phyloP scores from a whole-genome alignment of 768 basidiomycete species.

The Boletellus ananiceps region DNA sequence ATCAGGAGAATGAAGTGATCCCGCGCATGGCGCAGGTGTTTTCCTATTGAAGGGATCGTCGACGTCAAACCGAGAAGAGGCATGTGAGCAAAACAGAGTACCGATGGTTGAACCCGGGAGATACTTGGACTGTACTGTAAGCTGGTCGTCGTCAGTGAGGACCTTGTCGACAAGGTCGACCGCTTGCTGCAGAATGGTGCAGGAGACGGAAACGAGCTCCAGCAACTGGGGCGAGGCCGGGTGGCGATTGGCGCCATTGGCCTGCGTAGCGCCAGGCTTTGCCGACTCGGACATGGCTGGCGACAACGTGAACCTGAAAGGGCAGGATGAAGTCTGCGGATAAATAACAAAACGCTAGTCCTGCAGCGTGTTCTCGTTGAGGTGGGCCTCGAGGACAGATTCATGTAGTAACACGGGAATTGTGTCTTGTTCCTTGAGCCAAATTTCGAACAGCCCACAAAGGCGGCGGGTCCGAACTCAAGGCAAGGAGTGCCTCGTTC shows the following conservation, averaged over 20 bases:
- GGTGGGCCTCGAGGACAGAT: slow-evolving; percentile 24
- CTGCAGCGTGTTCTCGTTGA: slow-evolving; percentile 11
- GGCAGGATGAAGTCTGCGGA: neutral
- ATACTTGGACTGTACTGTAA: slow-evolving; percentile 62
- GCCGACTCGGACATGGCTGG: slow-evolving; percentile 22
- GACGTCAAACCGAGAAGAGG: neutral
- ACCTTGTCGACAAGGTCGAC: slow-evolving; percentile 65
- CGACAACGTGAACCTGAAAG: slow-evolving; percentile 3
- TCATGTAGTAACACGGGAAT: slow-evolving; percentile 12
- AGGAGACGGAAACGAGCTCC: slow-evolving; percentile 63
- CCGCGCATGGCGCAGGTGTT: slow-evolving; percentile 80
- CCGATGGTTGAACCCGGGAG: slow-evolving; percentile 89
- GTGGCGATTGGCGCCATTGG: slow-evolving; percentile 2
- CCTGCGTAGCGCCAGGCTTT: slow-evolving; percentile 9
- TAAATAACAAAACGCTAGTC: neutral
- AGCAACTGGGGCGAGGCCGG: slow-evolving; percentile 33
- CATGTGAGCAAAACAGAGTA: slow-evolving; percentile 26
- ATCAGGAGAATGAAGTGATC: slow-evolving; percentile 75
- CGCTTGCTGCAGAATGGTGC: slow-evolving; percentile 65
- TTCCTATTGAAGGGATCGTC: slow-evolving; percentile 45
- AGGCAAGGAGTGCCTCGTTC: slow-evolving; percentile 54
- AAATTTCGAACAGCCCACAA: slow-evolving; percentile 73
- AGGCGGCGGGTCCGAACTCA: slow-evolving; percentile 67
- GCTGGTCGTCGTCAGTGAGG: slow-evolving; percentile 64
- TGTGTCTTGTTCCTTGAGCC: slow-evolving; percentile 56